These are phyloP conservation scores for Daldinia vernicosa DNA, from an alignment of 495 filamentous ascomycete species.

Conservation along the genomic window DNA sequence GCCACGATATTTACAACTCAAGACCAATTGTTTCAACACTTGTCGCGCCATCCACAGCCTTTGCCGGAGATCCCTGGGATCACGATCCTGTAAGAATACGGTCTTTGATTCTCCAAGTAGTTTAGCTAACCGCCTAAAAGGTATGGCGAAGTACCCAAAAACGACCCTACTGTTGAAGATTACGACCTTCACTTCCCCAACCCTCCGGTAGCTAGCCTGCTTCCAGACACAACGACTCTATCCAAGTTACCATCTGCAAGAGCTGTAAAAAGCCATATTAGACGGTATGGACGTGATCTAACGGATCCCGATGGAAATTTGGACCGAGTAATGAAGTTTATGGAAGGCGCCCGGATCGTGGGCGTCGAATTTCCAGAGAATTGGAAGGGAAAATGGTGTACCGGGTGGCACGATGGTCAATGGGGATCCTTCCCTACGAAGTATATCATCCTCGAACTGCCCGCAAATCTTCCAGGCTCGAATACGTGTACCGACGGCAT, in stretches of 20 bases:
- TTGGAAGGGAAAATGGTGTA: conserved; percentile 57
- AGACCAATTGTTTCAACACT: conserved; percentile 48
- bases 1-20: conserved; percentile 52
- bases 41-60: conserved; percentile 51
- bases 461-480: conserved; percentile 31
- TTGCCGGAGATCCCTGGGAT: conserved; percentile 51
- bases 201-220: conserved; percentile 41
- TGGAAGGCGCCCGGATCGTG: conserved; percentile 54
- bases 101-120: too few species aligned
- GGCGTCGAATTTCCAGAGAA: conserved; percentile 57
- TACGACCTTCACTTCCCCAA: conserved; percentile 57
- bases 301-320: conserved; percentile 49
- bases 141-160: conserved; percentile 44
- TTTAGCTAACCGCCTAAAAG: too few species aligned
- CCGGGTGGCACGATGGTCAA: conserved; percentile 57
- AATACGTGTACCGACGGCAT: conserved; percentile 35
- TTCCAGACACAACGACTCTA: conserved; percentile 45
- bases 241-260: conserved; percentile 46
- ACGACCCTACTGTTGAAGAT: conserved; percentile 38
- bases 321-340: conserved; percentile 53
- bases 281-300: conserved; percentile 42
- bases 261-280: conserved; percentile 48
- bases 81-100: conserved; percentile 36
- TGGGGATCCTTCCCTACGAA: conserved; percentile 54
- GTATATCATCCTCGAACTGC: conserved; percentile 47